Base-by-base conservation (phyloP, 257 asterid species). In the Rehmannia glutinosa region DNA sequence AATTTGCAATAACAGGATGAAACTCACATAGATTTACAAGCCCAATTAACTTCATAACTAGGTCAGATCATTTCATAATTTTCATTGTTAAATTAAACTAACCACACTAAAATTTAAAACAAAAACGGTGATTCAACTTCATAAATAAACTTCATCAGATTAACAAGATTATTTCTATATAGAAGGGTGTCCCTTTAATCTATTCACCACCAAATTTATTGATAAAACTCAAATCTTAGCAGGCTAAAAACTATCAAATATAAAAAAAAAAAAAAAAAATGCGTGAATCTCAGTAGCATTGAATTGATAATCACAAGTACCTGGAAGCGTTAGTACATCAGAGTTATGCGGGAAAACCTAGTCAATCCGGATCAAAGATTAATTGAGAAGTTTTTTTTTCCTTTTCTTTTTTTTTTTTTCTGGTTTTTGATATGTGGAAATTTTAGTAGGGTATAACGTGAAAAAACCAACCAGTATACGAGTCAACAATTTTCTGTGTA, bases 361-460 rank as follows among this genome's bases (percentile, higher is more conserved):
- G 64, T 45, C 30, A 62, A 72, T 58, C 79, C 70, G 55, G 73
- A 60, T 70, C 55, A 65, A 67, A 13, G 20, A 47, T 36, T 66
- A n/a, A 24, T 69, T 36, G 64, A 12, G 65, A 53, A 56, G n/a
- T n/a, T n/a, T n/a, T 27, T 32, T 33, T 61, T 62, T 12, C 52
- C 7, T n/a, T n/a, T n/a, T n/a, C n/a, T n/a, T n/a, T 9, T n/a
- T 49, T 0, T 9, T 64, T 20, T 33, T 41, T 6, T 20, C 60
- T 19, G 19, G 39, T 35, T 69, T 32, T n/a, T 43, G 50, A 1
- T 38, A 38, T 38, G 43, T 9, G 10, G 11, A 38, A 7, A 38
- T 38, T 2, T 38, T 10, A 43, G 0, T 12, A 43, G 20, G 50
- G 17, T 43, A 43, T 1, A 43, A 4, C n/a, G 6, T 43, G 16